Conservation (phyloP, 345 rosid species). For the Aquilaria sinensis region DNA sequence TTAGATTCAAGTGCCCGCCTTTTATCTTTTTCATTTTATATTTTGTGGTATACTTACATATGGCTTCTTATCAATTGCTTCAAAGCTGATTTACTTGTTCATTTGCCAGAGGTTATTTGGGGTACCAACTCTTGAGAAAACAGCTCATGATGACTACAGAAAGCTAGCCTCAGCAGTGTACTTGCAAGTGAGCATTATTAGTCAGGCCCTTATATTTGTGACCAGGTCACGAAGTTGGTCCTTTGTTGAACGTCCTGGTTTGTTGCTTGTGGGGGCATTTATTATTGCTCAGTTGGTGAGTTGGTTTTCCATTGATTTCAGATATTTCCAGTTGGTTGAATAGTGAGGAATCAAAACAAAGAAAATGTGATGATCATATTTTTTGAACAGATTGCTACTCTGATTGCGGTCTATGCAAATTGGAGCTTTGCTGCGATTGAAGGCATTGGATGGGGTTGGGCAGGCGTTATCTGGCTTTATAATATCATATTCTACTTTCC, state of each 20-base stretch:
- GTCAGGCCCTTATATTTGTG: conserved; percentile 97
- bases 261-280: conserved; percentile 69
- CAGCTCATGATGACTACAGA: conserved; percentile 81
- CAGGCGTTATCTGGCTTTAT: conserved; percentile 97
- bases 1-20: background rate
- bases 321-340: conserved; percentile 2
- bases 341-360: background rate
- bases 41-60: background rate
- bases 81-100: conserved; percentile 11
- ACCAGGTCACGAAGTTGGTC: conserved; percentile 97
- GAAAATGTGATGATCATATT: conserved; percentile 7
- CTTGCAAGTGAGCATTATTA: conserved; percentile 93
- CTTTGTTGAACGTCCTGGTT: conserved; percentile 88
- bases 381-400: conserved; percentile 73
- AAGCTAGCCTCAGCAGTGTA: conserved; percentile 97
- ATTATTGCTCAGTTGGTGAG: conserved; percentile 89
- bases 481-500: conserved; percentile 84
- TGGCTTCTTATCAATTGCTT: conserved; percentile 5
- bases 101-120: conserved; percentile 63
- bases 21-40: background rate
- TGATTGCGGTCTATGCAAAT: conserved; percentile 90
- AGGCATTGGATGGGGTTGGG: conserved; percentile 99
- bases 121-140: conserved; percentile 81
- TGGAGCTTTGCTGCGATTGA: conserved; percentile 96
- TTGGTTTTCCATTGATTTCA: conserved; percentile 11